Percentiles rank a stretch among this genome's conserved stretches.
phyloP scores from a whole-genome alignment of 108 stramenopile species.

The Schizochytrium sp. region DNA sequence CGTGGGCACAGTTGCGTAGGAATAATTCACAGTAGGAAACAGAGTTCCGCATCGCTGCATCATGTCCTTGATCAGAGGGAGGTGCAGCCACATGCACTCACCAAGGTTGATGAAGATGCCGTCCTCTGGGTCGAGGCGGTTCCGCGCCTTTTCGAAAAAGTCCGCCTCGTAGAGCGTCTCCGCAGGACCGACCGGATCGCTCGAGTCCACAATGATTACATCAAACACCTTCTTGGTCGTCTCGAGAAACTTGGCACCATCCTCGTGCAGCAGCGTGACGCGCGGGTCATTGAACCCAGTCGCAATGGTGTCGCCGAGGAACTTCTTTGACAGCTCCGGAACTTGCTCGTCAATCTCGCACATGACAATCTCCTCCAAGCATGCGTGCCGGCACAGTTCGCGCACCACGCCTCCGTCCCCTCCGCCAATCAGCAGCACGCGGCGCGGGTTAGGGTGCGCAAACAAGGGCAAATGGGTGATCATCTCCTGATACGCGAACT shows the following conservation, averaged over 20 bases:
- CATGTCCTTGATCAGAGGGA: constrained; percentile 75
- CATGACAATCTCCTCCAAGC: constrained; percentile 67
- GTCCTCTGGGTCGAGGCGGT: constrained; percentile 63
- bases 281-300: constrained; percentile 80
- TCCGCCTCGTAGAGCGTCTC: constrained; percentile 84
- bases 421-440: constrained; percentile 89
- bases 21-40: constrained; percentile 81
- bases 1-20: constrained; percentile 92
- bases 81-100: constrained; percentile 92
- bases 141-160: constrained; percentile 80
- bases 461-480: constrained; percentile 87
- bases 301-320: constrained; percentile 64
- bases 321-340: constrained; percentile 64
- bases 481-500: constrained; percentile 94
- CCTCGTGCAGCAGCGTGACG: constrained; percentile 55
- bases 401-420: constrained; percentile 94
- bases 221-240: constrained; percentile 44
- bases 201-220: constrained; percentile 66
- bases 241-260: constrained; percentile 49
- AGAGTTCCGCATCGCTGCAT: constrained; percentile 55
- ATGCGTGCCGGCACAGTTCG: constrained; percentile 73
- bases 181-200: constrained; percentile 91
- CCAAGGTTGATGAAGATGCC: constrained; percentile 95
- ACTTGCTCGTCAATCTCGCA: constrained; percentile 84
- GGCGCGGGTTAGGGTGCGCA: constrained; percentile 75